These are phyloP conservation scores for Amylostereum areolatum DNA, from an alignment of 1,284 basidiomycete species.

Conservation along the genomic window DNA sequence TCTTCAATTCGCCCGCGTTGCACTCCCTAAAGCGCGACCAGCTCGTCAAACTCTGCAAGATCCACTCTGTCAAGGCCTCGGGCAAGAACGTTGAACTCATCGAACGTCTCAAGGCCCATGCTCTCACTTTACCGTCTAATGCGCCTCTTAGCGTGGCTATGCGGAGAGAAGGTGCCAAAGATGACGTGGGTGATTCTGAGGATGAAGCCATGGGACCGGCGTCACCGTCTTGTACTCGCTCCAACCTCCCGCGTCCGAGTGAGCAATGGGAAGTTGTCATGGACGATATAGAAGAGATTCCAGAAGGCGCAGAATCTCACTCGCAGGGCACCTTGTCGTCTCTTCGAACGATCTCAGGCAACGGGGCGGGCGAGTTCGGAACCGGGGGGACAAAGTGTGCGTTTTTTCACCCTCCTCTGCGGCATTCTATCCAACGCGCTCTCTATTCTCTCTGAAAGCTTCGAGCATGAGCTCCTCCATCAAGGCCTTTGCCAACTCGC, in stretches of 20 bases:
- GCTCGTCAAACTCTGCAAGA: conserved; percentile 75
- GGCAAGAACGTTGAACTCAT: conserved; percentile 74
- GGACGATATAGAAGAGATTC: conserved; percentile 63
- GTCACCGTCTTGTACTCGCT: conserved; percentile 3
- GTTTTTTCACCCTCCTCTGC: conserved; percentile 19
- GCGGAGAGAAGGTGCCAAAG: conserved; percentile 36
- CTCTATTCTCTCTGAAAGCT: conserved; percentile 24
- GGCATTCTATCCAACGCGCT: conserved; percentile 8
- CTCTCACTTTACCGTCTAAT: conserved; percentile 48
- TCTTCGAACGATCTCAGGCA: conserved; percentile 27
- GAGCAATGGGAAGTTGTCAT: conserved; percentile 76
- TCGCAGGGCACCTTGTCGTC: conserved; percentile 42
- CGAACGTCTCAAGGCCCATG: conserved; percentile 58
- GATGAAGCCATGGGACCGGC: conserved; percentile 9
- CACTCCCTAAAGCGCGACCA: conserved; percentile 76
- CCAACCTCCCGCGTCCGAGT: conserved; percentile 44
- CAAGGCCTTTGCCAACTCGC: conserved; percentile 60
- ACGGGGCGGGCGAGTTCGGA: conserved; percentile 57
- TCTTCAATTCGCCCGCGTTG: conserved; percentile 75
- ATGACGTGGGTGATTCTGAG: conserved; percentile 10
- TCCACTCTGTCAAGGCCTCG: conserved; percentile 67
- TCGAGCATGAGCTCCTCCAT: conserved; percentile 59
- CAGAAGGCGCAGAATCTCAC: conserved; percentile 35
- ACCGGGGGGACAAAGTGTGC: conserved; percentile 57
- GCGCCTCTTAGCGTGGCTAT: conserved; percentile 44